Base-by-base conservation (phyloP, 768 basidiomycete genomes). In the Hypholoma fasciculare region DNA sequence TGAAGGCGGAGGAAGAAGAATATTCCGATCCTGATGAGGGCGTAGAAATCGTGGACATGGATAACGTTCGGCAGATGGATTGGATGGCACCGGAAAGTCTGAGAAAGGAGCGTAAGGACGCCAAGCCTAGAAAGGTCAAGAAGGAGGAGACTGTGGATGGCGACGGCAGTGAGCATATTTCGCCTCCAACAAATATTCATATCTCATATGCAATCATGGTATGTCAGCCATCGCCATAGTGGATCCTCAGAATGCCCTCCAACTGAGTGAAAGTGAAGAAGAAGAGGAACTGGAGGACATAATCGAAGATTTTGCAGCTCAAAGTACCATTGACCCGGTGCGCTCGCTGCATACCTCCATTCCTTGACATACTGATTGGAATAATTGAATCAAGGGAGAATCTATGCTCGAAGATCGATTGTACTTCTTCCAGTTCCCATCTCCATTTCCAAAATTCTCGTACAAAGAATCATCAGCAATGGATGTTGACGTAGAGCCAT, bases 1-100 rank as follows among this genome's bases (percentile, higher is more conserved):
- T 66, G 39, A 72, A 71, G 61, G 60, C 64, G 20, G 69, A 80
- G 48, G 78, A 82, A 16, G 85, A 76, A 6, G 48, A 54, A 19
- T 93, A 94, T 71, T 94, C 92, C 16, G 92, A 94, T 59, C 89
- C 90, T 12, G 92, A 94, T 64, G 90, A 92, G 54, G 92, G 90
- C 11, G 88, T 93, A 23, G 90, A 93, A 73, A 92, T 94, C 52
- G 77, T 94, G 40, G 92, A 94, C 65, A 89, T 94, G 83, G 85
- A 87, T 30, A 80, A 87, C 57, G 85, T 94, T 30, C 74, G 81
- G 51, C 76, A 85, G 60, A 84, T 94, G 85, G 92, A 94, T 23
- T 23, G 23, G 23, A 23, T 23, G 23, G 23, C 38, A n/a, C 92
- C 92, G 0, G 90, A 93, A 67, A 86, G 80, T 59, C 66, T 93